phyloP scores from a whole-genome alignment of 176 grass and related monocot genomes.

The Aegilops umbellulata region DNA sequence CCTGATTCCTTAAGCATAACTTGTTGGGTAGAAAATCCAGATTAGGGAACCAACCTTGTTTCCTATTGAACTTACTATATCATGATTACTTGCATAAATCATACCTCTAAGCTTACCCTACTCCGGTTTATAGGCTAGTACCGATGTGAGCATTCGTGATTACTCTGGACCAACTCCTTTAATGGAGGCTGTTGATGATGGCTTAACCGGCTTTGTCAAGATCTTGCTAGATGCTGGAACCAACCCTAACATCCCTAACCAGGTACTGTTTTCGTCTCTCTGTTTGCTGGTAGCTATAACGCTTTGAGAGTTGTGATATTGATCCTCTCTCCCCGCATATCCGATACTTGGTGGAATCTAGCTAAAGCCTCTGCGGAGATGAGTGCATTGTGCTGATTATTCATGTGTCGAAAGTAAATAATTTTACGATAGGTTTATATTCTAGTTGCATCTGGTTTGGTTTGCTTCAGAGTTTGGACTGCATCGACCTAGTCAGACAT shows the following conservation, averaged over 20 bases:
- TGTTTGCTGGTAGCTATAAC: not conserved
- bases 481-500: not conserved
- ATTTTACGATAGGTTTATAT: not conserved
- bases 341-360: not conserved
- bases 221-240: slow-evolving; percentile 41
- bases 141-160: slow-evolving; percentile 12
- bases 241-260: slow-evolving; percentile 37
- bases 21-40: not conserved
- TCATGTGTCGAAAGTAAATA: not conserved
- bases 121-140: slow-evolving; percentile 34
- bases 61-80: not conserved
- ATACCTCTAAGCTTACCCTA: not conserved
- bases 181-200: not conserved
- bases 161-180: not conserved
- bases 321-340: not conserved
- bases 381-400: not conserved
- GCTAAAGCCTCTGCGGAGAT: not conserved
- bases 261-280: not conserved
- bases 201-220: slow-evolving; percentile 30
- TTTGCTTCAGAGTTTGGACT: not conserved
- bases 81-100: not conserved
- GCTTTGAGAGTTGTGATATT: not conserved
- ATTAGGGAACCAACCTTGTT: not conserved
- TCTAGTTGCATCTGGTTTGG: not conserved
- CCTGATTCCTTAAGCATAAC: not conserved